Evolutionary conservation across 2,329 filamentous ascomycete species (phyloP), one percentile per base, ranked within the genome.

Genomic region (Mariannaea sp.): DNA sequence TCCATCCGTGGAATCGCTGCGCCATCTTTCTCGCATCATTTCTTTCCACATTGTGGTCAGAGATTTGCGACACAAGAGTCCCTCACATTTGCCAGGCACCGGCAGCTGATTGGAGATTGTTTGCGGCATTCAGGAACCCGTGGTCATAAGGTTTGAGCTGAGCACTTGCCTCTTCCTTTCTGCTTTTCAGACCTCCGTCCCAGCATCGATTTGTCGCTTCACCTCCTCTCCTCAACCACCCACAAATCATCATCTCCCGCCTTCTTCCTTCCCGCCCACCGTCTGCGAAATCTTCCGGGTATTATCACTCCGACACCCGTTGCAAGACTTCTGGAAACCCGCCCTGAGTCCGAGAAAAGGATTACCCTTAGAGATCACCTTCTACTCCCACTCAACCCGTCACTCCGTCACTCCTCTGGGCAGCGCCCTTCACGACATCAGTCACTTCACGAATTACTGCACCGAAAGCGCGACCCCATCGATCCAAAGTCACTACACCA

Each of bases 401-500:
- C 57, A 65, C 66, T 63, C 62, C 63, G 68, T 66, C 67, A 65
- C 66, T 59, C n/a, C 50, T 58, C 62, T 67, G 60, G 60, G 63
- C 68, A 68, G 64, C 65, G 67, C 66, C 63, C 65, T 57, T 70
- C 64, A 62, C 70, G 69, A 68, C 65, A 68, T 57, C 61, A 68
- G 63, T 68, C 71, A 72, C 69, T 71, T 73, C 72, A 73, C 71
- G 70, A 69, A 65, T n/a, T 66, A 66, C 67, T 71, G 65, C 70
- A 68, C 65, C 70, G 75, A 73, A 73, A 74, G 71, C 71, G 67
- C 73, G 73, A 71, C 72, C 63, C 70, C 68, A 70, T 60, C 70
- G 68, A 68, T 58, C 64, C 71, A 73, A 65, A 76, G 73, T 75
- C 80, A 81, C 80, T 83, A 77, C 89, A 92, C 88, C 89, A 91